Percentiles rank a stretch among this genome's conserved stretches.
Conservation (phyloP, 1,139 yeast species). For the Kodamaea sp. region DNA sequence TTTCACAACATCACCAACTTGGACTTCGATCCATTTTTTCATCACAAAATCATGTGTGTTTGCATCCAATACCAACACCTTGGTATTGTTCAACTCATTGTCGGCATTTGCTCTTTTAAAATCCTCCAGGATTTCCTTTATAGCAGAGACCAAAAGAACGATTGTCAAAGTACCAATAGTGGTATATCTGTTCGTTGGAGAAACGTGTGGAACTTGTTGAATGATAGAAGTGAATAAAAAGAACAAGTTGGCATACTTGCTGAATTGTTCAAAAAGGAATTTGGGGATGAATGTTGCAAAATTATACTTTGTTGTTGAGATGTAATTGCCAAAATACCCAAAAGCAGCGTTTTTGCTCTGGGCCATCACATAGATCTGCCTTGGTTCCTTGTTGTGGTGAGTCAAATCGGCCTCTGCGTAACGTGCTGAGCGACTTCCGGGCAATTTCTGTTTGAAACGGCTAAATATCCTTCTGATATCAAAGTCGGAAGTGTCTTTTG, state of each 20-base stretch:
- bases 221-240: slow-evolving; percentile 88
- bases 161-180: slow-evolving; percentile 87
- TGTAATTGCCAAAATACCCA: slow-evolving; percentile 75
- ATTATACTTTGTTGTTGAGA: slow-evolving; percentile 96
- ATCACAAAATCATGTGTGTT: slow-evolving; percentile 55
- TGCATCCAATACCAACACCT: slow-evolving; percentile 65
- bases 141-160: slow-evolving; percentile 84
- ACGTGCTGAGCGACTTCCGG: slow-evolving; percentile 11
- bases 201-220: slow-evolving; percentile 95
- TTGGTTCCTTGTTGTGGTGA: slow-evolving; percentile 39
- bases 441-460: slow-evolving; percentile 38
- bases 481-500: slow-evolving; percentile 34
- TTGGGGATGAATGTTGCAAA: slow-evolving; percentile 91
- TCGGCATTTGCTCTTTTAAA: slow-evolving; percentile 86
- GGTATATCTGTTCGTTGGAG: slow-evolving; percentile 95
- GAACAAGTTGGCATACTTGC: slow-evolving; percentile 94
- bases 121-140: slow-evolving; percentile 89
- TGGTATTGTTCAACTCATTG: slow-evolving; percentile 79
- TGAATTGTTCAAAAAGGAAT: slow-evolving; percentile 91
- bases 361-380: slow-evolving; percentile 69
- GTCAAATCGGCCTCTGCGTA: slow-evolving; percentile 2
- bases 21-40: slow-evolving; percentile 81
- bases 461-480: slow-evolving; percentile 57
- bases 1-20: slow-evolving; percentile 87
- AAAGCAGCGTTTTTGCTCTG: slow-evolving; percentile 48